Base-by-base conservation (phyloP, 2,329 filamentous ascomycete genomes). In the Plenodomus biglobosus region DNA sequence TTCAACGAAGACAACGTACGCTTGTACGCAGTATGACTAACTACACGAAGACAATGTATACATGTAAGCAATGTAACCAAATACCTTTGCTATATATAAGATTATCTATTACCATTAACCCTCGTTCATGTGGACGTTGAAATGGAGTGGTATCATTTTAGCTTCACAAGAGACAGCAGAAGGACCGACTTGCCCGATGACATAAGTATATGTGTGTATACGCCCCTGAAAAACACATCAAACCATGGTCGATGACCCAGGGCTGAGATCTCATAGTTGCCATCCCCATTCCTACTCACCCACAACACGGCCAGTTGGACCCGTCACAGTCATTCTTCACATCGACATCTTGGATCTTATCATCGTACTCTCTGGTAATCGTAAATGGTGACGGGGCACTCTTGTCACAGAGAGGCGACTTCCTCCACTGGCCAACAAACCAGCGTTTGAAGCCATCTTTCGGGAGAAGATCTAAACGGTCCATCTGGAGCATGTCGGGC, bases 371-470 rank as follows among this genome's bases (percentile, higher is more conserved):
- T 11, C 37, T 11, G 27, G n/a, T 32, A 20, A 46, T 38, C 6
- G 35, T 38, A 17, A 42, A 47, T 2, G 45, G 45, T 16, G 45
- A 47, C 5, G 45, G 45, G 20, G 38, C 36, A 13, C 11, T 27
- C 18, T 16, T 20, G 3, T 32, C 19, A 10, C 24, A 11, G 40
- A 42, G 24, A 8, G 17, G 38, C 19, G 3, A 18, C 17, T 18
- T 19, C 38, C 27, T 16, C 42, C 42, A 45, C 34, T 22, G 21
- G 3, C 3, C 24, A 10, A 16, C 3, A 16, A 44, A 45, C 32
- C 24, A 49, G 6, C 18, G 18, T 18, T 49, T n/a, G 42, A 49
- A 49, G 17, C 38, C 38, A 13, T 49, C 42, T 27, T 42, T 42
- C 2, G 46, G 44, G 7, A 49, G 21, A 6, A 44, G 20, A 19